A percentile compares a stretch with the other conserved stretches of the same genome.
Evolutionary conservation across 2,329 filamentous ascomycete genomes (phyloP).

Genomic region (Aureobasidium sp.): DNA sequence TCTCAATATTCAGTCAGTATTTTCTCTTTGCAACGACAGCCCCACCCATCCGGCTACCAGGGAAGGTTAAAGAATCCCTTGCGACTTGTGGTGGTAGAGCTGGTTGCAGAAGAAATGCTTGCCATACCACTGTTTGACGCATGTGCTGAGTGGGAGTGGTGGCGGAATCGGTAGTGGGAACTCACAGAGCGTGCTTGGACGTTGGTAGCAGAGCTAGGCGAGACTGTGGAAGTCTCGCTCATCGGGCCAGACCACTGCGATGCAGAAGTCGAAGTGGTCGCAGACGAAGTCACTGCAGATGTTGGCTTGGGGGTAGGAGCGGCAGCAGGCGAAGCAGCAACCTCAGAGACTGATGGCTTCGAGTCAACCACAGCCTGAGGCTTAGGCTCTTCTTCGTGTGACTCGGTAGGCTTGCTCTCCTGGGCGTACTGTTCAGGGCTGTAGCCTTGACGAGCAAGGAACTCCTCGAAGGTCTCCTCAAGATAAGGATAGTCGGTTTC

Average conservation of each 20-base stretch:
- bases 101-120: not conserved
- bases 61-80: constrained; percentile 4
- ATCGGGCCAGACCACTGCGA: not conserved
- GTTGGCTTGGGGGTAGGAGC: not conserved
- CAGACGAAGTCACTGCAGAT: not conserved
- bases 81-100: not conserved
- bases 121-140: not conserved
- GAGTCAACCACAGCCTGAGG: not conserved
- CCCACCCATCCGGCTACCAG: constrained; percentile 3
- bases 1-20: not conserved
- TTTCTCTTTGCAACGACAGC: not conserved
- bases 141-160: not conserved
- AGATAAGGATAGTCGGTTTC: not conserved
- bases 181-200: constrained; percentile 2
- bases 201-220: not conserved
- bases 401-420: not conserved
- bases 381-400: not conserved
- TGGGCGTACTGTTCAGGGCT: not conserved
- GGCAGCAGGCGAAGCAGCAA: not conserved
- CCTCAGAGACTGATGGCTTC: not conserved
- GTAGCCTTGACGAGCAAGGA: not conserved
- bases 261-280: not conserved
- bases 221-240: not conserved
- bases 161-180: constrained; percentile 4
- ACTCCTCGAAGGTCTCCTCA: not conserved